Evolutionary conservation across 2,329 filamentous ascomycete genomes (phyloP).

Genomic region (Trichophyton simii): DNA sequence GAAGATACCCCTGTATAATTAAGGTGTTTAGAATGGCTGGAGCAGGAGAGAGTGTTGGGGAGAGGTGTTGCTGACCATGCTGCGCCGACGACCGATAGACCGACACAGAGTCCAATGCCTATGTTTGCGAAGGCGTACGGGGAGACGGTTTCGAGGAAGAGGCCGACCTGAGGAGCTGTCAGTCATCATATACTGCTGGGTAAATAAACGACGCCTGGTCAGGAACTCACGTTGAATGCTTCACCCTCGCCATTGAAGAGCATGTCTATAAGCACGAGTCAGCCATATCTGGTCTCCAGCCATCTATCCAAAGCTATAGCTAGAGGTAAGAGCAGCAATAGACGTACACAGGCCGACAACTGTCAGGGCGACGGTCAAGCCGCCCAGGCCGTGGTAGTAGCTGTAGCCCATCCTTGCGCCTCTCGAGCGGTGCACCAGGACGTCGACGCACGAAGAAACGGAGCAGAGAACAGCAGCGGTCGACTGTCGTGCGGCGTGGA

Average conservation of each 20-base stretch:
- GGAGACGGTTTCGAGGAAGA: conserved; percentile 86
- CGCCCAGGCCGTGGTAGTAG: conserved; percentile 52
- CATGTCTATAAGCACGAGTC: conserved; percentile 56
- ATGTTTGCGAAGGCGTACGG: conserved; percentile 87
- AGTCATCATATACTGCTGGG: not conserved
- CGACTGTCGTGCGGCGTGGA: too few species aligned
- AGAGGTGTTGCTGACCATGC: conserved; percentile 58
- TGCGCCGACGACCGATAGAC: conserved; percentile 88
- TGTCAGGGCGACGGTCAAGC: conserved; percentile 53
- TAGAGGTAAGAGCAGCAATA: not conserved
- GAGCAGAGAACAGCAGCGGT: not conserved
- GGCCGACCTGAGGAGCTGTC: conserved; percentile 53
- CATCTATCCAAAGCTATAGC: conserved; percentile 2
- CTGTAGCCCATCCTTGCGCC: conserved; percentile 50
- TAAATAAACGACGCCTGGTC: conserved; percentile 5
- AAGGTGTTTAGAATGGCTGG: not conserved
- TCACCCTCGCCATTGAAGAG: conserved; percentile 95
- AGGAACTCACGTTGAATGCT: conserved; percentile 66
- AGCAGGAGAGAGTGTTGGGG: conserved; percentile 11
- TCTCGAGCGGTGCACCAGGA: not conserved
- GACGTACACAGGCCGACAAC: conserved; percentile 69
- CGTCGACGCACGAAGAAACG: not conserved
- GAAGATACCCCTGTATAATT: conserved; percentile 74
- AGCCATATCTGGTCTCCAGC: conserved; percentile 2
- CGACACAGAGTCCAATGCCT: conserved; percentile 89